These are phyloP conservation scores for Oleoguttula mirabilis DNA, from an alignment of 495 filamentous ascomycete species.

Conservation along the genomic window DNA sequence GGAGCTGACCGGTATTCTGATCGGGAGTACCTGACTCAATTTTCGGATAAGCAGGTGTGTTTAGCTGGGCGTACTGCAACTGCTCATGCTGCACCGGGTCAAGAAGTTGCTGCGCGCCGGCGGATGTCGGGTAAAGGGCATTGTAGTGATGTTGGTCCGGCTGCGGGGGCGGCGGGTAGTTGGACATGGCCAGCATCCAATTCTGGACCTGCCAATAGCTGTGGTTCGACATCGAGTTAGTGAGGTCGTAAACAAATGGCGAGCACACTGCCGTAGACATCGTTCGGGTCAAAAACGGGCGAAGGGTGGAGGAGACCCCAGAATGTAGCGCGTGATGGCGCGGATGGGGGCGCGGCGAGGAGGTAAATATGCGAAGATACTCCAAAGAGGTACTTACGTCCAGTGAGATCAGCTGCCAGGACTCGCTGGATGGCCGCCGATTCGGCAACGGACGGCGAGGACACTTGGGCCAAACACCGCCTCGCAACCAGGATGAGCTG, in stretches of 20 bases:
- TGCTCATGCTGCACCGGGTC: conserved; percentile 6
- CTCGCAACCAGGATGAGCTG: neutral
- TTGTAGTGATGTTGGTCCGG: conserved; percentile 19
- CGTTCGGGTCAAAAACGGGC: neutral
- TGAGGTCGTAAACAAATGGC: neutral
- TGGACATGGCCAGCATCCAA: conserved; percentile 21
- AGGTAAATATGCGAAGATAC: conserved; percentile 3
- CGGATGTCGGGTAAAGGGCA: conserved; percentile 11
- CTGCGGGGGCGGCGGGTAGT: conserved; percentile 20
- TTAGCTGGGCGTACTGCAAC: conserved; percentile 10
- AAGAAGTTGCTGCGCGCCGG: conserved; percentile 15
- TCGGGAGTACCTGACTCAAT: conserved; percentile 5
- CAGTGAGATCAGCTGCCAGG: neutral
- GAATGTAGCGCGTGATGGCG: neutral
- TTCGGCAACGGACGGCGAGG: neutral
- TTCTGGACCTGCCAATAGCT: conserved; percentile 15
- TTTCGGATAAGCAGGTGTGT: conserved; percentile 18
- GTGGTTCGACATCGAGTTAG: neutral
- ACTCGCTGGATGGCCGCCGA: neutral
- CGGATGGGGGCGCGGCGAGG: neutral
- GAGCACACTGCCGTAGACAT: conserved; percentile 3
- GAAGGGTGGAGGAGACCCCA: neutral
- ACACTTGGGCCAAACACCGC: neutral
- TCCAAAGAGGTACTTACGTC: conserved; percentile 1
- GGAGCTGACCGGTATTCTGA: conserved; percentile 1